These are phyloP conservation scores for Fusarium newnesense DNA, from an alignment of 2,329 filamentous ascomycete species.

Conservation along the genomic window DNA sequence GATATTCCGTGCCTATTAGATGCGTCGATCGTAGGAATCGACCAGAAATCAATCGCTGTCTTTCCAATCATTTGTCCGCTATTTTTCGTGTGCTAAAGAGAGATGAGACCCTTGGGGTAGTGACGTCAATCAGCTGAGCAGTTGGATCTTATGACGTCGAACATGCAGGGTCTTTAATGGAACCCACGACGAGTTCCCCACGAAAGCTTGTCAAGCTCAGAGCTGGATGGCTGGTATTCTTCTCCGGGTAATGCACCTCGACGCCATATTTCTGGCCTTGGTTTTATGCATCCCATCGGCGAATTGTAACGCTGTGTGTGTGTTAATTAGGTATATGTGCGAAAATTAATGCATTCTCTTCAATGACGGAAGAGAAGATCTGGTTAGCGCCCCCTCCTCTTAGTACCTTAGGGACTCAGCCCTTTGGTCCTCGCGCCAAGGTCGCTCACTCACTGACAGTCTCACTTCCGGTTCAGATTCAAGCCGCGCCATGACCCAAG, in stretches of 20 bases:
- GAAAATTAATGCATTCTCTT: slow-evolving; percentile 13
- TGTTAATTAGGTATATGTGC: not conserved
- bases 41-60: not conserved
- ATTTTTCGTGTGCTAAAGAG: not conserved
- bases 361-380: slow-evolving; percentile 11
- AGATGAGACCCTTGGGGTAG: not conserved
- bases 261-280: slow-evolving; percentile 36
- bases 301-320: slow-evolving; percentile 2
- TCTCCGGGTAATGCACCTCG: slow-evolving; percentile 28
- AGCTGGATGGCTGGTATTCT: slow-evolving; percentile 24
- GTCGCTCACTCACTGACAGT: slow-evolving; percentile 6
- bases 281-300: slow-evolving; percentile 24
- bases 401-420: not conserved
- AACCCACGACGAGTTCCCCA: slow-evolving; percentile 18
- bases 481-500: slow-evolving; percentile 10
- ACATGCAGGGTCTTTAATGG: slow-evolving; percentile 37
- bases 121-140: slow-evolving; percentile 42
- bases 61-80: not conserved
- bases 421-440: slow-evolving; percentile 7
- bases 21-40: not conserved
- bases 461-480: slow-evolving; percentile 2
- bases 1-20: not conserved
- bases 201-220: slow-evolving; percentile 17
- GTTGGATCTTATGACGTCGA: slow-evolving; percentile 40
- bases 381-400: slow-evolving; percentile 21